Evolutionary conservation across 1,139 yeast genomes (phyloP), one percentile per base, ranked within the genome.

Genomic region (Ogataea hybrid): DNA sequence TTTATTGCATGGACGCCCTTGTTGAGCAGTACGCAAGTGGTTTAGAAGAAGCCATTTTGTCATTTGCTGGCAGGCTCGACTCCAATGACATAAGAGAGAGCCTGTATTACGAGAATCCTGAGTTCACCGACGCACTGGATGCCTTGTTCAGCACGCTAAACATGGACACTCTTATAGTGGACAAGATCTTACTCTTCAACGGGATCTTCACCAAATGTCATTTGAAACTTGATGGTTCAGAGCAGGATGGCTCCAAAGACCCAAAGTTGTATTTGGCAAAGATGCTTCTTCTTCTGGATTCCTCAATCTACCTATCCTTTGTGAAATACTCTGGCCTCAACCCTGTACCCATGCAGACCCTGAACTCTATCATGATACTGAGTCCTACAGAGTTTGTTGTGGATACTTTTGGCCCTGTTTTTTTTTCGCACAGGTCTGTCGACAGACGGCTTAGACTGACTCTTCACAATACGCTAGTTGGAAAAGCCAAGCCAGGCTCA

Each of bases 401-500:
- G 16, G 36, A 35, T 11, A 21, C 23, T 25, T 48, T 57, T 46
- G 50, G 52, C 6, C 36, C 54, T n/a, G 47, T 50, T 7, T 50
- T 59, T 9, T 45, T 57, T 12, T 16, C 31, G n/a, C 10, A 34
- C 1, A 7, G 25, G 9, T 42, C 42, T 31, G 17, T 21, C 3
- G 31, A 41, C 4, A 42, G 61, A 33, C 25, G 53, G 16, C 32
- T 48, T 7, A 42, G 39, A 9, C 37, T 61, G 6, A 56, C 63
- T 0, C 43, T 49, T 7, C 37, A 48, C 25, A 55, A 57, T 41
- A 44, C 39, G 10, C 41, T 59, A 6, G 48, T 51, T 9, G 64
- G 64, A 16, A 61, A 58, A 34, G 41, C 46, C 5, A 57, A 57
- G 42, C 62, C 64, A 4, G 65, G 65, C 2, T 53, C 62, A 6